These are phyloP conservation scores for Sporothrix mexicana DNA, from an alignment of 2,329 filamentous ascomycete genomes.

Conservation along the genomic window DNA sequence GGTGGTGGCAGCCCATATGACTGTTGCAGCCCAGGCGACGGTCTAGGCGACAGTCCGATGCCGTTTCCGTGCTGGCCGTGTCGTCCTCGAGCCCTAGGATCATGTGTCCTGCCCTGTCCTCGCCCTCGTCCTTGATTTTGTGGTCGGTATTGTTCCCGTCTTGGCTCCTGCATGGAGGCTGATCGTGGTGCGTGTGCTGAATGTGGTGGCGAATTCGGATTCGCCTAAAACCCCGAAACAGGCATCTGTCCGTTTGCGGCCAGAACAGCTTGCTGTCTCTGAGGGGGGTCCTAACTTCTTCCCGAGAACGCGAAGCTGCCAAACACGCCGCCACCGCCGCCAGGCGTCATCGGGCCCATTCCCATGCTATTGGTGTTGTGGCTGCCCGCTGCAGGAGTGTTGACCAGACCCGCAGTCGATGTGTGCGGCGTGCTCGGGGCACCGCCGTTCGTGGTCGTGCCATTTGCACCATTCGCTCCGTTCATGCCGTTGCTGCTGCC, in stretches of 20 bases:
- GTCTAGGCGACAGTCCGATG: neutral
- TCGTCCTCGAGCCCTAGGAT: neutral
- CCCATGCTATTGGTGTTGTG: slow-evolving; percentile 63
- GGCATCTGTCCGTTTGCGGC: neutral
- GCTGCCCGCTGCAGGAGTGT: slow-evolving; percentile 71
- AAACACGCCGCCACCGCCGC: slow-evolving; percentile 75
- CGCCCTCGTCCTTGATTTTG: neutral
- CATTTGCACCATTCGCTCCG: slow-evolving; percentile 40
- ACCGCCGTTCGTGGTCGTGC: slow-evolving; percentile 46
- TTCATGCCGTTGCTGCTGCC: slow-evolving; percentile 52
- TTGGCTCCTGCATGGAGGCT: neutral
- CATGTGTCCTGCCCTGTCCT: neutral
- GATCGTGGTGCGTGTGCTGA: neutral
- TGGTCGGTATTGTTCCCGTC: neutral
- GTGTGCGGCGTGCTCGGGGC: slow-evolving; percentile 68
- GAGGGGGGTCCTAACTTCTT: slow-evolving; percentile 28
- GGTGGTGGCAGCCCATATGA: too few species aligned
- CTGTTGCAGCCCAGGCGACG: too few species aligned
- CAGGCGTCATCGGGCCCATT: slow-evolving; percentile 78
- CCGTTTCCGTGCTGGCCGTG: neutral
- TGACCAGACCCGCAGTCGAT: slow-evolving; percentile 55
- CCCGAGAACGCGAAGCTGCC: slow-evolving; percentile 68
- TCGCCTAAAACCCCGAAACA: neutral
- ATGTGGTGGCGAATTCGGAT: neutral
- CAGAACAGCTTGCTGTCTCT: neutral